A percentile compares a stretch with the other conserved stretches of the same genome.
phyloP scores from a whole-genome alignment of 2,329 filamentous ascomycete genomes.

The Stachybotrys chlorohalonatus region DNA sequence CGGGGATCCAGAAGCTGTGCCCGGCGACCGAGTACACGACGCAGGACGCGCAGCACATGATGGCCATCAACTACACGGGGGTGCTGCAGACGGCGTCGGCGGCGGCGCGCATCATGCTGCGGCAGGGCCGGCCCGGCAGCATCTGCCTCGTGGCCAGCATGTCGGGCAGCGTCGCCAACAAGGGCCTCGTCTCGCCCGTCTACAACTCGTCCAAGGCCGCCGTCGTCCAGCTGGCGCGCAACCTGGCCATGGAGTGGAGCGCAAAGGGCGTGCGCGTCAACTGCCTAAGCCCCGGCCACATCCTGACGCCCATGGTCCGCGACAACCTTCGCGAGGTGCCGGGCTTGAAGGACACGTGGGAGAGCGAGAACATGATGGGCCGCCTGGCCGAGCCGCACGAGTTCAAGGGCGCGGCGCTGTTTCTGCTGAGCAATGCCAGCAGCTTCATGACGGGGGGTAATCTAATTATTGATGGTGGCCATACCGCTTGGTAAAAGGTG shows the following conservation, averaged over 20 bases:
- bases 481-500: slow-evolving; percentile 13
- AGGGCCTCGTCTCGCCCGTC: slow-evolving; percentile 56
- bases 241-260: slow-evolving; percentile 56
- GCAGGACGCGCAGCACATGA: slow-evolving; percentile 47
- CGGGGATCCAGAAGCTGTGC: slow-evolving; percentile 60
- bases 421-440: slow-evolving; percentile 52
- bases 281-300: slow-evolving; percentile 60
- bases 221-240: slow-evolving; percentile 53
- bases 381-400: slow-evolving; percentile 48
- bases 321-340: slow-evolving; percentile 61
- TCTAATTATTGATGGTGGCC: slow-evolving; percentile 47
- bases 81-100: slow-evolving; percentile 11
- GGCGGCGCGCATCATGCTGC: slow-evolving; percentile 50
- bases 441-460: slow-evolving; percentile 54
- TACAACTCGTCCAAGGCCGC: slow-evolving; percentile 62
- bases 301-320: slow-evolving; percentile 64
- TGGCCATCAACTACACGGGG: slow-evolving; percentile 62
- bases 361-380: slow-evolving; percentile 65
- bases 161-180: slow-evolving; percentile 39
- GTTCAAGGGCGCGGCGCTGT: slow-evolving; percentile 52
- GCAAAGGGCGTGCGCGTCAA: slow-evolving; percentile 56
- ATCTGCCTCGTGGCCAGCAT: slow-evolving; percentile 51
- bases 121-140: slow-evolving; percentile 40
- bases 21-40: slow-evolving; percentile 58
- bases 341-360: slow-evolving; percentile 51